Evolutionary conservation across 768 basidiomycete species (phyloP), one percentile per base, ranked within the genome.

Genomic region (Strobilomyces confusus): DNA sequence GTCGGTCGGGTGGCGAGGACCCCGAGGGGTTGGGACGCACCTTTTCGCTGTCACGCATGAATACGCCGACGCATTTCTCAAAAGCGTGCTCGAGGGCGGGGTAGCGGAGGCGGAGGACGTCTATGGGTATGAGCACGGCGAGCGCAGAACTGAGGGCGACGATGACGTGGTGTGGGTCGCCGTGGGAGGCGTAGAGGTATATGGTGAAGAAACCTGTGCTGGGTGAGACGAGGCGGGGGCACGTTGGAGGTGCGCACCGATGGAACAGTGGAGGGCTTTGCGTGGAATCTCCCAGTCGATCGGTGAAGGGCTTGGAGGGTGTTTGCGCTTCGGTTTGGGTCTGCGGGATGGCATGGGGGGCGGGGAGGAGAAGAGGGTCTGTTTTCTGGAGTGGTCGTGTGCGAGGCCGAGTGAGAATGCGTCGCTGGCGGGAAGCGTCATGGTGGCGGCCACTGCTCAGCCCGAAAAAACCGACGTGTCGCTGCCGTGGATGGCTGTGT

Each of bases 221-320:
- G 4, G 11, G 30, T 45, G 12, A 30, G 13, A 40, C 63, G 23
- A n/a, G 44, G 30, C 17, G 14, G 0, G 48, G 11, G 37, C n/a
- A 23, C 23, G 3, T 4, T 51, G n/a, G 3, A 9, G 54, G 45
- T 48, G 77, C 84, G 29, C 37, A 91, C 92, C 93, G 55, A 95
- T 95, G 4, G 88, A 90, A 13, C 89, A 87, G 69, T 97, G 94
- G 41, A 97, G 68, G 11, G 81, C 70, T 70, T 97, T 97, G 58
- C 94, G 74, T 1, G 94, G 94, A 46, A 97, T 85, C 71, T 97
- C 94, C 85, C 87, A 93, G 71, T 94, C 88, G 29, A 89, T 58
- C 12, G 34, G 5, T 20, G 60, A 63, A 23, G 59, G 54, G 17
- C 56, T 30, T 44, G 43, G 15, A 25, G 44, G 44, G 38, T 52